phyloP scores from a whole-genome alignment of 768 basidiomycete species.

The Pulveroboletus ravenelii region DNA sequence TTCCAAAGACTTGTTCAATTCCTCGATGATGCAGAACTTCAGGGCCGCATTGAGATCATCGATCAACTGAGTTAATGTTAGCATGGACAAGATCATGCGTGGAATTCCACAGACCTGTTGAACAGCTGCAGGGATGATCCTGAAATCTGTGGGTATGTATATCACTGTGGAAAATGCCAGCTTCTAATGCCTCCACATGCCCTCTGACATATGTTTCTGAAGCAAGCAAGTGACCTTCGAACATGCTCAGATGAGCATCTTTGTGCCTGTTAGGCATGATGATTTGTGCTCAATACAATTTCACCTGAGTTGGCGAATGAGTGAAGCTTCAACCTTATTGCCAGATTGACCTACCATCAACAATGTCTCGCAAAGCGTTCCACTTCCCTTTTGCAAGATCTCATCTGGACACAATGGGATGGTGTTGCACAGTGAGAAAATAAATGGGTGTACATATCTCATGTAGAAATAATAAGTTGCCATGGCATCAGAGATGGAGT shows the following conservation, averaged over 20 bases:
- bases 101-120: slow-evolving; percentile 56
- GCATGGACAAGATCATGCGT: not conserved
- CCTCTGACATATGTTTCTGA: slow-evolving; percentile 99
- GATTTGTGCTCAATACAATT: slow-evolving; percentile 85
- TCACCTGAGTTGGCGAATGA: slow-evolving; percentile 56
- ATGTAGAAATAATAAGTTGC: slow-evolving; percentile 99
- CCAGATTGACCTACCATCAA: slow-evolving; percentile 69
- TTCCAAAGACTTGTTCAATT: slow-evolving; percentile 73
- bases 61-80: slow-evolving; percentile 58
- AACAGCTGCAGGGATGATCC: slow-evolving; percentile 81
- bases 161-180: slow-evolving; percentile 96
- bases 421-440: slow-evolving; percentile 98
- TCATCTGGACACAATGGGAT: slow-evolving; percentile 97
- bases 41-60: slow-evolving; percentile 91
- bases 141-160: slow-evolving; percentile 71
- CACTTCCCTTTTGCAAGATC: slow-evolving; percentile 91
- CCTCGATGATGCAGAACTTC: slow-evolving; percentile 82
- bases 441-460: slow-evolving; percentile 99
- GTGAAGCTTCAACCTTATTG: not conserved
- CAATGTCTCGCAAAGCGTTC: slow-evolving; percentile 94
- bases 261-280: slow-evolving; percentile 99
- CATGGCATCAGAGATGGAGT: slow-evolving; percentile 99
- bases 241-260: slow-evolving; percentile 87
- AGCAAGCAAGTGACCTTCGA: slow-evolving; percentile 92
- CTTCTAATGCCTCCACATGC: slow-evolving; percentile 98